Conservation (phyloP, 805 yeast genomes). For the Teunomyces atbi region DNA sequence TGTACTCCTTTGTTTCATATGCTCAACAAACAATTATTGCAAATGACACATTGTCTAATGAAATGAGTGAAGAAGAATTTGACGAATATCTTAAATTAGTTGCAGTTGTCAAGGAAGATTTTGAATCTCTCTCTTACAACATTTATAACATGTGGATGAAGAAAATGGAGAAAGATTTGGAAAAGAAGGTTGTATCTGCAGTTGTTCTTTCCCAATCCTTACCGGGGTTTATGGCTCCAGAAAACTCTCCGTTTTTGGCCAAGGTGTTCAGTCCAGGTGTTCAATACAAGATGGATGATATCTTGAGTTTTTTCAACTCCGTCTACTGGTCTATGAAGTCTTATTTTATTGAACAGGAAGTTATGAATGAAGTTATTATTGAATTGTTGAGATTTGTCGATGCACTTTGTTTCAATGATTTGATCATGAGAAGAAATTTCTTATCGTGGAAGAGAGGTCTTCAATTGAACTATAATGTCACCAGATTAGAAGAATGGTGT, state of each 20-base stretch:
- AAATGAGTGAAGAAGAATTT: slow-evolving; percentile 87
- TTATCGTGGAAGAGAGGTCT: slow-evolving; percentile 97
- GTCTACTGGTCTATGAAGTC: slow-evolving; percentile 93
- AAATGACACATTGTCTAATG: slow-evolving; percentile 73
- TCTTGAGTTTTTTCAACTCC: slow-evolving; percentile 81
- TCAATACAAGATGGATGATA: slow-evolving; percentile 90
- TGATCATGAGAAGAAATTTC: slow-evolving; percentile 91
- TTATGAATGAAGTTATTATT: slow-evolving; percentile 76
- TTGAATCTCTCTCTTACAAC: slow-evolving; percentile 88
- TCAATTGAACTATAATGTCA: slow-evolving; percentile 93
- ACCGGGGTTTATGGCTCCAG: slow-evolving; percentile 93
- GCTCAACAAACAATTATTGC: slow-evolving; percentile 91
- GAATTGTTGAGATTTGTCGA: slow-evolving; percentile 86
- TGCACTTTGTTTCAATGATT: slow-evolving; percentile 90
- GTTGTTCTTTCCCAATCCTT: slow-evolving; percentile 91
- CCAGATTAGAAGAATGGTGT: slow-evolving; percentile 98
- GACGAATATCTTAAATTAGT: slow-evolving; percentile 86
- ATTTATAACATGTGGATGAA: slow-evolving; percentile 97
- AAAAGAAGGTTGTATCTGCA: slow-evolving; percentile 91
- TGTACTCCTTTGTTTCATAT: slow-evolving; percentile 89
- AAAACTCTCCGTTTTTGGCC: slow-evolving; percentile 73
- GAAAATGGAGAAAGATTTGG: slow-evolving; percentile 86
- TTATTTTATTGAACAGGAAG: slow-evolving; percentile 81
- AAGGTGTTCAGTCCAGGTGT: slow-evolving; percentile 73
- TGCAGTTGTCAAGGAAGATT: slow-evolving; percentile 89